Base-by-base conservation (phyloP, 495 filamentous ascomycete genomes). In the Choiromyces venosus region DNA sequence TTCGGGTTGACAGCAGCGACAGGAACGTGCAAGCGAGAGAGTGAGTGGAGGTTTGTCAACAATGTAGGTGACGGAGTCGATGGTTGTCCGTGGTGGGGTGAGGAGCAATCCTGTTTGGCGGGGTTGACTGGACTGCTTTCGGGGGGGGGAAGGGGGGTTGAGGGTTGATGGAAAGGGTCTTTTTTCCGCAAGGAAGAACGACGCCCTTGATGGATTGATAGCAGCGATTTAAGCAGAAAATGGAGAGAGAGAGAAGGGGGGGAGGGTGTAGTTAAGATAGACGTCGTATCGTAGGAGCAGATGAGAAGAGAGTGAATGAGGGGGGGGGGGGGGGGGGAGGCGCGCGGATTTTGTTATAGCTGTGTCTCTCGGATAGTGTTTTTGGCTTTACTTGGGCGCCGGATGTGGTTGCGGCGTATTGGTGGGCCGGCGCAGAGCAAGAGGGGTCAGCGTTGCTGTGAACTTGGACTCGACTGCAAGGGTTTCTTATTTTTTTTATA, bases 371-470 rank as follows among this genome's bases (percentile, higher is more conserved):
- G 69, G 74, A 73, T 69, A 76, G 74, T 72, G 75, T 76, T 77
- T 56, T 75, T 70, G 73, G 36, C 70, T 52, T n/a, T 75, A 56
- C 73, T 68, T 76, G 75, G 71, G 69, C 69, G 75, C 75, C 75
- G 75, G 75, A 77, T 77, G 75, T 77, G 75, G 75, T 73, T 77
- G 74, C 37, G 74, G 72, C 72, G 74, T 72, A 77, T 77, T 77
- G 75, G 75, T 76, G 75, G 75, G 74, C 65, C 70, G 71, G 71
- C 67, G 61, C 21, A 74, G 68, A 66, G 72, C 65, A 67, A 76
- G 75, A 77, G 75, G 75, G 75, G 75, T 77, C 69, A 77, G 76
- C 69, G 66, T 77, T 71, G 65, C 68, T 77, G 66, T 66, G 75
- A 70, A 77, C 74, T 67, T 77, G 74, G 75, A 73, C 75, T 77